Evolutionary conservation across 139 green algal genomes (phyloP).

Genomic region (Chlamydomonas incerta): DNA sequence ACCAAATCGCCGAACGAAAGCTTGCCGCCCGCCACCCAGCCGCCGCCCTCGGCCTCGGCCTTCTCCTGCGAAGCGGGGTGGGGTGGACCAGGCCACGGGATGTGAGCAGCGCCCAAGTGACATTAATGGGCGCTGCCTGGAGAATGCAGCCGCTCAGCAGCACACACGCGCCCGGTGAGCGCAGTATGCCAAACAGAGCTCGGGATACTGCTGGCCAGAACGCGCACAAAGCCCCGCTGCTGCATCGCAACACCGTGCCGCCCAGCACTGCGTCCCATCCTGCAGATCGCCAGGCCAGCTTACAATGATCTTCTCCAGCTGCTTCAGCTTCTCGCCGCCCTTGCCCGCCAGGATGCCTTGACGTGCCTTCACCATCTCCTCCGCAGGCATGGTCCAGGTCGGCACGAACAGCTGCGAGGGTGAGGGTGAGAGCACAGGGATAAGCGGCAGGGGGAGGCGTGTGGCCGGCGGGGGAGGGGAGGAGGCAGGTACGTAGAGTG

Average conservation of each 20-base stretch:
- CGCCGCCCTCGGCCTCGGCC: background rate
- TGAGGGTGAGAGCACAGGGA: background rate
- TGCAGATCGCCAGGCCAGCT: background rate
- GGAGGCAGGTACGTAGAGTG: background rate
- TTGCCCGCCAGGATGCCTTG: slow-evolving; percentile 39
- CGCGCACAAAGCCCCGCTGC: too few species aligned
- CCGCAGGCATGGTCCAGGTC: slow-evolving; percentile 1
- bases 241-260: too few species aligned
- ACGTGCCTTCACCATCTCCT: slow-evolving; percentile 51
- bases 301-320: slow-evolving; percentile 47
- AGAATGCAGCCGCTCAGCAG: too few species aligned
- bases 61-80: too few species aligned
- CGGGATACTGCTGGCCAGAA: too few species aligned
- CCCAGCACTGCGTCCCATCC: too few species aligned
- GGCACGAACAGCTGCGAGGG: background rate
- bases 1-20: slow-evolving; percentile 42
- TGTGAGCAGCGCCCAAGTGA: too few species aligned
- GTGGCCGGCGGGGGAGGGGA: background rate
- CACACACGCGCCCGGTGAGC: too few species aligned
- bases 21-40: slow-evolving; percentile 24
- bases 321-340: slow-evolving; percentile 44
- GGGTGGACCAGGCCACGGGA: too few species aligned
- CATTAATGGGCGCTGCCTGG: too few species aligned
- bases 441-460: background rate
- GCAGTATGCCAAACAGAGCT: too few species aligned